phyloP scores from a whole-genome alignment of 2,329 filamentous ascomycete genomes.

The Aspergillus pseudoglaucus region DNA sequence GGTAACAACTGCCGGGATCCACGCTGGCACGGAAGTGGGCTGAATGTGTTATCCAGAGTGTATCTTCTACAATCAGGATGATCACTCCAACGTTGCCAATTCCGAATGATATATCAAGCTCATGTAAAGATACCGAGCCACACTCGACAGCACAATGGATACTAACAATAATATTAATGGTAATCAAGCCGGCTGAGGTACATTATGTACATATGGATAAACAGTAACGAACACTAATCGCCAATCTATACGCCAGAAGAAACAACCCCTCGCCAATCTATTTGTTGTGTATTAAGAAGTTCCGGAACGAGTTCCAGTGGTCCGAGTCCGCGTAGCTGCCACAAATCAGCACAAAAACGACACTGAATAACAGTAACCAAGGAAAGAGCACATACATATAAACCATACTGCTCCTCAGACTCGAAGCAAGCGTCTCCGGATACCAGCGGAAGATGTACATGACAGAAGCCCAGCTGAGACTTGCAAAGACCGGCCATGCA shows the following conservation, averaged over 20 bases:
- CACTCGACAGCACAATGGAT: no score
- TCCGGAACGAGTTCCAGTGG: constrained; percentile 79
- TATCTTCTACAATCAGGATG: no score
- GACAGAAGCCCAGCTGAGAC: constrained; percentile 81
- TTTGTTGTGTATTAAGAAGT: constrained; percentile 78
- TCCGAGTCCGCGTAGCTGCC: constrained; percentile 69
- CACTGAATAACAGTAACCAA: background rate
- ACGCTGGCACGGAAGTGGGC: no score
- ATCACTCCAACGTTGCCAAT: no score
- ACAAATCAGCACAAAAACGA: constrained; percentile 3
- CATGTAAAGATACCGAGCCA: no score
- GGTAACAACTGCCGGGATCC: no score
- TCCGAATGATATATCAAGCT: no score
- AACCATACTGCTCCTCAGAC: constrained; percentile 88
- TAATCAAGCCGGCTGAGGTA: background rate
- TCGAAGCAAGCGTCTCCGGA: constrained; percentile 84
- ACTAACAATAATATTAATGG: no score
- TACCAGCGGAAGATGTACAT: constrained; percentile 95
- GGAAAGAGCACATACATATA: constrained; percentile 67
- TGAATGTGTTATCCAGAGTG: no score
- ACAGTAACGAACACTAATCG: background rate
- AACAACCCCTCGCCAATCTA: constrained; percentile 18
- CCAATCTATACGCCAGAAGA: background rate
- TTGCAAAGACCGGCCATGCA: constrained; percentile 90
- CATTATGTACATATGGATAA: background rate